Percentiles rank a stretch among this genome's conserved stretches.
Evolutionary conservation across 768 basidiomycete species (phyloP).

Genomic region (Tricholoma flavovirens): DNA sequence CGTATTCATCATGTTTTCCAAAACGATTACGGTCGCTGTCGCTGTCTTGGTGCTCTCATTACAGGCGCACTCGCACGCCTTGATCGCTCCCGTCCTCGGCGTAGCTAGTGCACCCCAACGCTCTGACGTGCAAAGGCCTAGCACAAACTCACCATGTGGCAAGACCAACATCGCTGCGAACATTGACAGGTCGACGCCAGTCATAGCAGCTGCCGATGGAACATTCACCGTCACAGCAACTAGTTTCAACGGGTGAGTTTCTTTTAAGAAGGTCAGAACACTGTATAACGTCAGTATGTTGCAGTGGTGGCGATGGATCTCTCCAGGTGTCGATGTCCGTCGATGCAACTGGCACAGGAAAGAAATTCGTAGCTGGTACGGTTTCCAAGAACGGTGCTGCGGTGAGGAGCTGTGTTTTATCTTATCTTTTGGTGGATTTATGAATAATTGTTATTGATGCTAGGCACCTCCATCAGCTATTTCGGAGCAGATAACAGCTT

Average conservation of each 20-base stretch:
- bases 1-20: constrained; percentile 12
- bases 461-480: constrained; percentile 34
- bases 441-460: neutral
- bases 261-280: neutral
- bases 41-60: constrained; percentile 8
- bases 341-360: constrained; percentile 39
- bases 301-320: constrained; percentile 43
- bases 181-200: constrained; percentile 33
- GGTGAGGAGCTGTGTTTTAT: constrained; percentile 25
- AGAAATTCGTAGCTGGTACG: constrained; percentile 30
- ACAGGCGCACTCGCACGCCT: constrained; percentile 21
- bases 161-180: constrained; percentile 33
- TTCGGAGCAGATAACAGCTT: constrained; percentile 35
- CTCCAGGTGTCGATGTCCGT: constrained; percentile 40
- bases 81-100: constrained; percentile 37
- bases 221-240: constrained; percentile 34
- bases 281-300: neutral
- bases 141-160: constrained; percentile 34
- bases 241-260: constrained; percentile 41
- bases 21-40: constrained; percentile 3
- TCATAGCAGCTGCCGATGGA: constrained; percentile 35
- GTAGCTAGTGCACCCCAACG: constrained; percentile 25
- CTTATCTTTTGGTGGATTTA: neutral
- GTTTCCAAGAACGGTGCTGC: constrained; percentile 41
- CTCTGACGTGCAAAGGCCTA: constrained; percentile 22